Evolutionary conservation across 345 rosid genomes (phyloP), one percentile per base, ranked within the genome.

Genomic region (Conringia planisiliqua): DNA sequence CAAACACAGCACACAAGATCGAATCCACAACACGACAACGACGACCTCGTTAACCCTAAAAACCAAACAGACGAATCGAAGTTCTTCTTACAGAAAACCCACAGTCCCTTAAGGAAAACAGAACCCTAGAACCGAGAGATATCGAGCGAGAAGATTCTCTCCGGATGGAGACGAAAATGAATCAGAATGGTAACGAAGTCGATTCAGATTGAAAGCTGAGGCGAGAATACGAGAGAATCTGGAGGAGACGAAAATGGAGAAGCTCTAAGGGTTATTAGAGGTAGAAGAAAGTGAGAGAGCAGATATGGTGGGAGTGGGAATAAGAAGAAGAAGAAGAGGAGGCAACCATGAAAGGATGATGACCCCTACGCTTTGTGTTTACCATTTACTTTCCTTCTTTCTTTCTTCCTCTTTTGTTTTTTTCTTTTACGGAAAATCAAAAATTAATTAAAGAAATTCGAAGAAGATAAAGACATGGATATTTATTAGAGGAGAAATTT

Each of bases 261-360:
- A 52, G 58, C 20, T 66, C 22, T 22, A 51, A 20, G 62, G 70
- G 3, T 70, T 18, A 18, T 5, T 6, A 40, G 8, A 62, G 70
- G 33, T 58, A 40, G 72, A 42, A 42, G 47, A 12, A 50, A 26
- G 4, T 22, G 22, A 78, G 71, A 72, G 57, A 59, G 69, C 29
- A 79, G 80, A 71, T 29, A 67, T 42, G 76, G 76, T 71, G 84
- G 0, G 66, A 36, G 77, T 76, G 66, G 50, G 24, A n/a, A n/a
- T n/a, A n/a, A n/a, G 66, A 27, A 68, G 38, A 36, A 63, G 39
- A 47, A 62, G 67, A 38, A 62, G 80, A 55, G 10, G 77, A 68
- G 68, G 79, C 42, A 50, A 64, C 80, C 76, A 70, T 77, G 80
- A 63, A 77, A 72, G 33, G 71, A 73, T 54, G 55, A 74, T 63